Conservation (phyloP, 2,329 filamentous ascomycete genomes). For the Aureobasidium zeae region DNA sequence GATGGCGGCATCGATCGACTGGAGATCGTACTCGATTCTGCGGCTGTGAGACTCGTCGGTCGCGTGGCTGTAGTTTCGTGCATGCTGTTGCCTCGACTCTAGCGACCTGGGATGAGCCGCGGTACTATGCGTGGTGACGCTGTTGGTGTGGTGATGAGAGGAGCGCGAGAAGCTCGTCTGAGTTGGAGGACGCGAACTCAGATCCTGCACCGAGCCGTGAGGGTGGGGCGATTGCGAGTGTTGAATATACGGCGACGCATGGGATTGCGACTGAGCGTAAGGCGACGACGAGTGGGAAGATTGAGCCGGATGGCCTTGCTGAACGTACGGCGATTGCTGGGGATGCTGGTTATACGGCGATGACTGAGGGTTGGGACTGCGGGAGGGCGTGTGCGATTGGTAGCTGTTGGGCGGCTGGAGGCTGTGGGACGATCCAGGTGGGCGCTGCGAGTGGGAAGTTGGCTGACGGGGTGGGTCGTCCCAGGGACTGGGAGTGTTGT, state of each 20-base stretch:
- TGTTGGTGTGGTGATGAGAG: slow-evolving; percentile 9
- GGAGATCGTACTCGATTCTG: slow-evolving; percentile 88
- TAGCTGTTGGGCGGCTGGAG: not conserved
- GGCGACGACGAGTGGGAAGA: no score
- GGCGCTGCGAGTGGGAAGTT: no score
- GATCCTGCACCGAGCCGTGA: slow-evolving; percentile 7
- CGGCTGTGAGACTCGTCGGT: slow-evolving; percentile 64
- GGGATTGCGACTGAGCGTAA: no score
- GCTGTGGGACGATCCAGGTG: no score
- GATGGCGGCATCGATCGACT: slow-evolving; percentile 85
- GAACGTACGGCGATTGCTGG: no score
- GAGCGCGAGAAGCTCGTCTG: slow-evolving; percentile 6
- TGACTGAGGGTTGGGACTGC: not conserved
- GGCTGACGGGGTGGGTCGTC: slow-evolving; percentile 34
- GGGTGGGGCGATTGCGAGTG: not conserved
- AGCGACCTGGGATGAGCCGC: not conserved
- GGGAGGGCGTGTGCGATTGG: no score
- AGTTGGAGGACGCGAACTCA: slow-evolving; percentile 6
- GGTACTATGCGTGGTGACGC: slow-evolving; percentile 6
- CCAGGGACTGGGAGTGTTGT: slow-evolving; percentile 57
- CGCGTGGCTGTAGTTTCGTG: slow-evolving; percentile 67
- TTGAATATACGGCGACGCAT: no score
- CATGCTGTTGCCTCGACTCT: slow-evolving; percentile 43
- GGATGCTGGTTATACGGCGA: no score
- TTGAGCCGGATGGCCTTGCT: no score